Conservation (phyloP, 805 yeast species). For the Priceomyces carsonii region DNA sequence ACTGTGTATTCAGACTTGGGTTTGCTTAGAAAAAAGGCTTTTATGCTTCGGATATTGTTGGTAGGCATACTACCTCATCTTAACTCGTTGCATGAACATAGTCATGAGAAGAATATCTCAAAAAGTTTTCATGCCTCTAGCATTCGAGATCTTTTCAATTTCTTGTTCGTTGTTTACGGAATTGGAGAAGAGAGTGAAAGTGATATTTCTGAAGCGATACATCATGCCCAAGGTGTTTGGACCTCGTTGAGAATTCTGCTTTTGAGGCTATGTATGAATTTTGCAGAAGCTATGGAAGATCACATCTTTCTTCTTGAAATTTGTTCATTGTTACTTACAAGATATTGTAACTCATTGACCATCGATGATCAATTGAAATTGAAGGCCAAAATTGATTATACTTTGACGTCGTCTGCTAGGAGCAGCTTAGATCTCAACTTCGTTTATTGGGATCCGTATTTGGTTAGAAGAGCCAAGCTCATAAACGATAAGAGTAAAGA, state of each 20-base stretch:
- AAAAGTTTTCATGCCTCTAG: conserved; percentile 11
- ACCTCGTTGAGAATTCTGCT: conserved; percentile 55
- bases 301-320: conserved; percentile 37
- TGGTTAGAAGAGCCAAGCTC: conserved; percentile 54
- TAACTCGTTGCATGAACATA: conserved; percentile 8
- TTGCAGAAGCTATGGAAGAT: conserved; percentile 56
- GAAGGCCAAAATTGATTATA: conserved; percentile 27
- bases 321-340: conserved; percentile 55
- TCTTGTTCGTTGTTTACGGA: conserved; percentile 55
- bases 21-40: conserved; percentile 64
- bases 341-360: conserved; percentile 55
- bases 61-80: conserved; percentile 48
- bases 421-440: conserved; percentile 24
- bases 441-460: conserved; percentile 72
- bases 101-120: conserved; percentile 7
- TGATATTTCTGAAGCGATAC: conserved; percentile 17
- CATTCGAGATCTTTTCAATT: conserved; percentile 46
- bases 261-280: conserved; percentile 49
- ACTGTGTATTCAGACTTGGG: conserved; percentile 61
- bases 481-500: conserved; percentile 22
- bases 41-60: conserved; percentile 66
- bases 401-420: conserved; percentile 20
- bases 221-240: conserved; percentile 45
- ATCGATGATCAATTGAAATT: conserved; percentile 58
- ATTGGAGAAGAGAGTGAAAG: conserved; percentile 41